Evolutionary conservation across 2,329 filamentous ascomycete species (phyloP), one percentile per base, ranked within the genome.

Genomic region (Blastomyces parvus): DNA sequence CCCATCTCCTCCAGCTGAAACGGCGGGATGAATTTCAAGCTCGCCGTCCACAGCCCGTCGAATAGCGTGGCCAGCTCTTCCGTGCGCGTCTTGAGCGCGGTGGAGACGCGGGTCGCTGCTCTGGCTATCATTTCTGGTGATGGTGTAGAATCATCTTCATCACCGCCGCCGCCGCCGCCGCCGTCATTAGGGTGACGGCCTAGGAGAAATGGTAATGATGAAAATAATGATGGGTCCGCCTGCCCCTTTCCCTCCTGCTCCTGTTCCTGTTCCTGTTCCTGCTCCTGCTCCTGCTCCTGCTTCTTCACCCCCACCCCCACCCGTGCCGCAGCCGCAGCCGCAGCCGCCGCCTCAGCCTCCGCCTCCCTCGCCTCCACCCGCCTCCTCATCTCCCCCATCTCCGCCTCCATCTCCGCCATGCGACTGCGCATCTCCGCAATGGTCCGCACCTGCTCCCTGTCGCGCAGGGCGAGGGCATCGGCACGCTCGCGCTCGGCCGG

Each of bases 331-430:
- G 42, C 42, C 3, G 44, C 5, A 6, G 25, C 50, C 0, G 25
- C 25, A 17, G 50, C 9, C 2, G 14, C 40, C 59, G 22, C 61
- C 61, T 19, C 66, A 63, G 30, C 42, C 9, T 38, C 59, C 53
- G 60, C 58, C 36, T 64, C 64, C 53, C 63, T 63, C 50, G 64
- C 64, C 56, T 66, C 68, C n/a, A 56, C 5, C n/a, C 30, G 19
- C 30, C 33, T 66, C 44, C 64, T 66, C 22, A 66, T 65, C 52
- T 61, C 50, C n/a, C 33, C 62, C 36, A 70, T 66, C 59, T 64
- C 68, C 13, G 64, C 66, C 56, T 69, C 65, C 61, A 67, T 61
- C 48, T 64, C 69, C 38, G 62, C 64, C 6, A 66, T 66, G 40
- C 62, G 63, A 27, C 46, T 66, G 62, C 55, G 63, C 59, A 61